Base-by-base conservation (phyloP, 1,139 yeast species). In the Geotrichum reessii region DNA sequence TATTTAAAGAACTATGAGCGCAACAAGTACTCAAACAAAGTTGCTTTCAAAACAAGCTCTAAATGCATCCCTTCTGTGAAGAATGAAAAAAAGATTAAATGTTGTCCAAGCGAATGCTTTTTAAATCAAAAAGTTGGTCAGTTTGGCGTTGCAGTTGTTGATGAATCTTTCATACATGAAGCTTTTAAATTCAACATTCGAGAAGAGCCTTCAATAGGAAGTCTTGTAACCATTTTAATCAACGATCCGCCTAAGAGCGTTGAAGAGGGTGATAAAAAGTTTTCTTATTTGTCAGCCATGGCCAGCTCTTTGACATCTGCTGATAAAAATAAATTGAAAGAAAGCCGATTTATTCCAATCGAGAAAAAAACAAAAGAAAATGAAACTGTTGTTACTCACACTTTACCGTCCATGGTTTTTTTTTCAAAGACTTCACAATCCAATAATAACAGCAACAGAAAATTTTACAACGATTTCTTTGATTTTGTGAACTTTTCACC, bases 71-170 rank as follows among this genome's bases (percentile, higher is more conserved):
- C 74, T 0, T 64, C 67, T 21, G 28, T 56, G 4, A 51, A 58
- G 7, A 33, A 59, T 17, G 67, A 64, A 17, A 59, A 55, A 54
- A 50, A 40, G 40, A 52, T 57, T 25, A 50, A 62, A 12, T 61
- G 60, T 14, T 48, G 65, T 8, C 76, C 76, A 0, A 47, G 54
- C 1, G 65, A 65, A 7, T 71, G 75, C 52, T 74, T 44, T 59
- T 53, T 64, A 0, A 70, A 67, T 21, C 49, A 55, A 0, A 63
- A 65, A 21, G 66, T 67, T 2, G 65, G 58, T 1, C 19, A 64
- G 25, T 75, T 75, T 64, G 74, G 71, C 1, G 64, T 72, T 27
- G 68, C 73, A 0, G 69, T 74, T 0, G 65, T 76, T 14, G 60
- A 63, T 2, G 58, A 63, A 17, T 57, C 61, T 21, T 55, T 70